These are phyloP conservation scores for Penicillium goetzii DNA, from an alignment of 495 filamentous ascomycete genomes.

Conservation along the genomic window DNA sequence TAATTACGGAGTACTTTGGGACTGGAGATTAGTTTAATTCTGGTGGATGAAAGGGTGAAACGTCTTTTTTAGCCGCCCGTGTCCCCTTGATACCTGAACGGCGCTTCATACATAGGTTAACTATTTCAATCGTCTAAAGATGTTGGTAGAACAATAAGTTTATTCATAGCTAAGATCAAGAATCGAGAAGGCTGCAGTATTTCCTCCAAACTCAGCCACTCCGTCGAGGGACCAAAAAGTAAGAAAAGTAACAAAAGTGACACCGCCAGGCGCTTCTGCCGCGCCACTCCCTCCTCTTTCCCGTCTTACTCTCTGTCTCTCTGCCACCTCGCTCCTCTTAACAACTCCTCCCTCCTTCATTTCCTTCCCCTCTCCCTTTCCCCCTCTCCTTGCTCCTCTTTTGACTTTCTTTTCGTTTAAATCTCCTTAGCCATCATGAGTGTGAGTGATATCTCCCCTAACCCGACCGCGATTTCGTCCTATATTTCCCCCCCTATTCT, in stretches of 20 bases:
- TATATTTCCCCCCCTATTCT: conserved; percentile 8
- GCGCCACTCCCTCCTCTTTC: conserved; percentile 5
- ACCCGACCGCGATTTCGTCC: neutral
- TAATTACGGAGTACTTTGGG: neutral
- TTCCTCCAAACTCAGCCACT: neutral
- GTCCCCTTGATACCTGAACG: neutral
- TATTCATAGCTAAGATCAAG: neutral
- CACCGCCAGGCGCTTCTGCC: conserved; percentile 31
- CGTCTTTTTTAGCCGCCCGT: neutral
- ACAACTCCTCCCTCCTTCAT: conserved; percentile 17
- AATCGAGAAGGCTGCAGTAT: neutral
- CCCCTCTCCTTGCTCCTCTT: conserved; percentile 5
- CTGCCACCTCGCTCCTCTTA: conserved; percentile 5
- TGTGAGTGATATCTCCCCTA: conserved; percentile 28
- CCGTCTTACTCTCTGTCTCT: neutral
- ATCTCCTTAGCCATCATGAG: conserved; percentile 35
- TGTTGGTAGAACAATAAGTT: neutral
- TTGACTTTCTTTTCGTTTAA: neutral
- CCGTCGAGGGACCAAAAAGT: neutral
- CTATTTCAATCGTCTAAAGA: neutral
- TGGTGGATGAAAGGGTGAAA: conserved; percentile 3
- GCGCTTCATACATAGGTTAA: neutral
- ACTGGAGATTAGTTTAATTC: neutral
- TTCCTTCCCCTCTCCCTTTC: conserved; percentile 9
- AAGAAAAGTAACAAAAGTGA: neutral